Percentiles rank a stretch among this genome's conserved stretches.
Conservation (phyloP, 1,139 yeast genomes). For the Insectozyma bohioensis region DNA sequence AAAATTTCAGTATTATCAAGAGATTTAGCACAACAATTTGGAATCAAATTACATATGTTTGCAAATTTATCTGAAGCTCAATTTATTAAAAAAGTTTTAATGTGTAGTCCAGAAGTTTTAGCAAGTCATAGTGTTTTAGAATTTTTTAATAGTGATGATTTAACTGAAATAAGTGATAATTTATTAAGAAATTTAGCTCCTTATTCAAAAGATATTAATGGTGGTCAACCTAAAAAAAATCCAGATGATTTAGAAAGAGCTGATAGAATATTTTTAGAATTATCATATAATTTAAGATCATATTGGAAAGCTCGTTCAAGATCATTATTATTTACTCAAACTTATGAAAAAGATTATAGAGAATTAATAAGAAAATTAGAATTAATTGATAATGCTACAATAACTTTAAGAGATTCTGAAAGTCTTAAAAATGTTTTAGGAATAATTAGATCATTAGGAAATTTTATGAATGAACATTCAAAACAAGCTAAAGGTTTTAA, state of each 20-base stretch:
- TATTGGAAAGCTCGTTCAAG: slow-evolving; percentile 91
- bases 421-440: slow-evolving; percentile 67
- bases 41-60: slow-evolving; percentile 85
- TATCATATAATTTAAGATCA: slow-evolving; percentile 72
- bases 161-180: slow-evolving; percentile 70
- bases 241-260: slow-evolving; percentile 71
- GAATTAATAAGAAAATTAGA: slow-evolving; percentile 66
- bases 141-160: slow-evolving; percentile 72
- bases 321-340: slow-evolving; percentile 64
- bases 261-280: slow-evolving; percentile 74
- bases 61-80: slow-evolving; percentile 60
- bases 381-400: slow-evolving; percentile 66
- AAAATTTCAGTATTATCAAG: slow-evolving; percentile 68
- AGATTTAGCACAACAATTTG: slow-evolving; percentile 83
- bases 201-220: slow-evolving; percentile 55
- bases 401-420: slow-evolving; percentile 59
- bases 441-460: slow-evolving; percentile 82
- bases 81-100: slow-evolving; percentile 62
- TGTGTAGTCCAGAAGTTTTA: slow-evolving; percentile 70
- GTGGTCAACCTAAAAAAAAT: slow-evolving; percentile 43
- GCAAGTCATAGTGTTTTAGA: slow-evolving; percentile 74
- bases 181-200: slow-evolving; percentile 69
- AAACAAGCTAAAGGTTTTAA: slow-evolving; percentile 85
- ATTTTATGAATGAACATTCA: slow-evolving; percentile 84
- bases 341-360: slow-evolving; percentile 71